A percentile compares a stretch with the other conserved stretches of the same genome.
phyloP scores from a whole-genome alignment of 2,329 filamentous ascomycete genomes.

The Leptographium flavum region DNA sequence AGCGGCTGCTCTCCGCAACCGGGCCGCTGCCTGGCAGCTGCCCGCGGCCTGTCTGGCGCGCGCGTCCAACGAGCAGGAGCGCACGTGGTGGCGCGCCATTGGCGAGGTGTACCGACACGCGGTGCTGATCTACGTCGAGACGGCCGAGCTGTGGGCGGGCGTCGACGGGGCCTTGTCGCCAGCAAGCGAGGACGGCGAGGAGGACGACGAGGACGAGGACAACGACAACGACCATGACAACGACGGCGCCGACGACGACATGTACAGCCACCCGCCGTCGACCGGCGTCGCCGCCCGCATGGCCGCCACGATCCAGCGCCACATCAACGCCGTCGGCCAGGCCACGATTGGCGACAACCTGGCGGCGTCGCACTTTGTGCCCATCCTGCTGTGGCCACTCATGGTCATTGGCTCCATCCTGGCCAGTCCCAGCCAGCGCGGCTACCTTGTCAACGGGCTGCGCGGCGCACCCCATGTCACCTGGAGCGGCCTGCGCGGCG shows the following conservation, averaged over 20 bases:
- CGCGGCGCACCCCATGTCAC: slow-evolving; percentile 5
- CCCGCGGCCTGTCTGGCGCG: slow-evolving; percentile 2
- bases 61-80: slow-evolving; percentile 7
- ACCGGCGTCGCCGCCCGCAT: not conserved
- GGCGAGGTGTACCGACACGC: slow-evolving; percentile 11
- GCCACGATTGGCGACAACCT: slow-evolving; percentile 8
- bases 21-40: slow-evolving; percentile 9
- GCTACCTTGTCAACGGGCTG: slow-evolving; percentile 8
- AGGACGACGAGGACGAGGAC: not conserved
- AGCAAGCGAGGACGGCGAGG: not conserved
- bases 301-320: slow-evolving; percentile 2
- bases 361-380: slow-evolving; percentile 8
- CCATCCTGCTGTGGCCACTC: slow-evolving; percentile 11
- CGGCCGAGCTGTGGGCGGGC: not conserved
- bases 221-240: not conserved
- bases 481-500: slow-evolving; percentile 7
- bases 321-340: slow-evolving; percentile 8
- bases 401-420: slow-evolving; percentile 9
- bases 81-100: slow-evolving; percentile 8
- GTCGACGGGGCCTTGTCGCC: not conserved
- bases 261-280: not conserved
- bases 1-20: slow-evolving; percentile 5
- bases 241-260: not conserved
- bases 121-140: slow-evolving; percentile 10
- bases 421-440: slow-evolving; percentile 3